These are phyloP conservation scores for Acacia crassicarpa DNA, from an alignment of 306 rosid species.

Conservation along the genomic window DNA sequence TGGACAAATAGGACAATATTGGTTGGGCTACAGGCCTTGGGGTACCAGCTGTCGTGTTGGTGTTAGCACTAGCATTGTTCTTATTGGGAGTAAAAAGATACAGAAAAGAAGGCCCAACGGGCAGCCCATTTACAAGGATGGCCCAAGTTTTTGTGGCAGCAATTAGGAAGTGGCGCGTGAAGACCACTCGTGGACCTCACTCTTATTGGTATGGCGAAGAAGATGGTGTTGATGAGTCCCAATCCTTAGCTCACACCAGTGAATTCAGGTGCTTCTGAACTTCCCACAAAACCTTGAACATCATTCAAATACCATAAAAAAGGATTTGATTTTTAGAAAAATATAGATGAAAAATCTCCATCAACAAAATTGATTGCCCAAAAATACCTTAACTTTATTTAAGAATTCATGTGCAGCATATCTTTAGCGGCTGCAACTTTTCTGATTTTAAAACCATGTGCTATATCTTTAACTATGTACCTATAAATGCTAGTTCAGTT, in stretches of 20 bases:
- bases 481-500: no score
- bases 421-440: no score
- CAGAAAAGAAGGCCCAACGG: conserved; percentile 39
- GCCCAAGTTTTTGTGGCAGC: conserved; percentile 64
- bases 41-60: conserved; percentile 53
- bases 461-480: no score
- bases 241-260: conserved; percentile 26
- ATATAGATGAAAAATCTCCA: not conserved
- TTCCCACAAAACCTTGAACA: not conserved
- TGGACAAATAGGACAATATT: conserved; percentile 51
- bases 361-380: not conserved
- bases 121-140: conserved; percentile 59
- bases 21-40: conserved; percentile 72
- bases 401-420: not conserved
- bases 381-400: not conserved
- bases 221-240: not conserved
- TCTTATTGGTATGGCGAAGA: conserved; percentile 29
- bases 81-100: conserved; percentile 55
- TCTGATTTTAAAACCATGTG: not conserved
- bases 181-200: not conserved
- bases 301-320: not conserved
- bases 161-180: conserved; percentile 48
- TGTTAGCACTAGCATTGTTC: conserved; percentile 46
- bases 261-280: conserved; percentile 47
- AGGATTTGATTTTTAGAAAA: not conserved